Base-by-base conservation (phyloP, 2,329 filamentous ascomycete species). In the Aspergillus sclerotialis region DNA sequence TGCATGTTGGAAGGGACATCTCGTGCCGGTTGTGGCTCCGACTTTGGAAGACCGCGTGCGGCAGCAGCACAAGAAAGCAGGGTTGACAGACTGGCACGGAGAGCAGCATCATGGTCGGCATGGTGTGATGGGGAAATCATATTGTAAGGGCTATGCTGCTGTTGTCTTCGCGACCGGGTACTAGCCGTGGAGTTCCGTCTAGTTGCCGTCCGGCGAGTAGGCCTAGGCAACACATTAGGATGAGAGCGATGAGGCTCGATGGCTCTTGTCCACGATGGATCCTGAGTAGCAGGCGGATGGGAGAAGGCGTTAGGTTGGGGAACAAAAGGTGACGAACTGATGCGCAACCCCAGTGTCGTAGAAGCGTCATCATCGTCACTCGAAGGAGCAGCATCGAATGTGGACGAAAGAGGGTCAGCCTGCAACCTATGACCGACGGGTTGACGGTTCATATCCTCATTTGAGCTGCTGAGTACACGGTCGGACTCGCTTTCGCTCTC, bases 61-160 rank as follows among this genome's bases (percentile, higher is more conserved):
- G 90, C 92, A 3, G 89, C 88, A 0, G 88, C 90, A 52, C 87
- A 94, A n/a, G 90, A 95, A 9, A 98, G 76, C 9, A 98, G 73
- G 0, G 92, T 96, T 1, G 88, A 94, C n/a, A 98, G 72, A 31
- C 87, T 94, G 13, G 92, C 88, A 21, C 92, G 81, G 8, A 98
- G 72, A 2, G 88, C 92, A 18, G 88, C 92, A 50, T 98, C 92
- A 50, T 96, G 89, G 49, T 96, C 88, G 30, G 85, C 81, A 48
- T 87, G 85, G 49, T 85, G 78, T 3, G 78, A 76, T 2, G 85
- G 82, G 0, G 82, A 81, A 55, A 86, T 76, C 56, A 84, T 77
- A 57, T 80, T 83, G 55, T 74, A 77, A 7, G 75, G 73, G 25
- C 67, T 65, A 51, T 78, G 76, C 32, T 72, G 68, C 28, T 56